Evolutionary conservation across 768 basidiomycete genomes (phyloP).

Genomic region (Russula griseocarnosa): DNA sequence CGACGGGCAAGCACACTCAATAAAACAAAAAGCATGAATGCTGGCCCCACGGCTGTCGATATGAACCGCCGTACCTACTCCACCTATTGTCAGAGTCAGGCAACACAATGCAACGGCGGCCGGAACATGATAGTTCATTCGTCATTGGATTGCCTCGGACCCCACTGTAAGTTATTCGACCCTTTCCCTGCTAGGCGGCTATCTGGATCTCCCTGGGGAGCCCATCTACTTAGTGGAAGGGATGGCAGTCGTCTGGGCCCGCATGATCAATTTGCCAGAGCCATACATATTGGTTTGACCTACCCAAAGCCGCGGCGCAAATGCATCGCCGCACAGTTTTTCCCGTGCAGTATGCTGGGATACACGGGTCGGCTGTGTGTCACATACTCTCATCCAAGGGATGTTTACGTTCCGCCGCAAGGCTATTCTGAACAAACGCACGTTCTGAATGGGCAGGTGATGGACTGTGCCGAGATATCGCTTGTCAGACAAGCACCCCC

Average conservation of each 20-base stretch:
- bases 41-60: neutral
- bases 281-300: neutral
- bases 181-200: too few relatives aligned
- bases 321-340: neutral
- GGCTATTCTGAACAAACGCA: neutral
- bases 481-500: too few relatives aligned
- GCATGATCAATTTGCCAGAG: neutral
- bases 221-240: neutral
- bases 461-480: neutral
- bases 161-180: too few relatives aligned
- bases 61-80: neutral
- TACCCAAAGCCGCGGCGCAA: neutral
- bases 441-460: neutral
- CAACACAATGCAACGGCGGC: neutral
- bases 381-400: neutral
- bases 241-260: neutral
- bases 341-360: neutral
- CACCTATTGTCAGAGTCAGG: neutral
- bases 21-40: neutral
- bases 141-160: neutral
- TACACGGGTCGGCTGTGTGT: neutral
- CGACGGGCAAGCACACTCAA: too few relatives aligned
- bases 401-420: neutral
- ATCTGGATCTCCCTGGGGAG: neutral
- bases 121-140: neutral